These are phyloP conservation scores for Evernia prunastri DNA, from an alignment of 495 filamentous ascomycete genomes.

Conservation along the genomic window DNA sequence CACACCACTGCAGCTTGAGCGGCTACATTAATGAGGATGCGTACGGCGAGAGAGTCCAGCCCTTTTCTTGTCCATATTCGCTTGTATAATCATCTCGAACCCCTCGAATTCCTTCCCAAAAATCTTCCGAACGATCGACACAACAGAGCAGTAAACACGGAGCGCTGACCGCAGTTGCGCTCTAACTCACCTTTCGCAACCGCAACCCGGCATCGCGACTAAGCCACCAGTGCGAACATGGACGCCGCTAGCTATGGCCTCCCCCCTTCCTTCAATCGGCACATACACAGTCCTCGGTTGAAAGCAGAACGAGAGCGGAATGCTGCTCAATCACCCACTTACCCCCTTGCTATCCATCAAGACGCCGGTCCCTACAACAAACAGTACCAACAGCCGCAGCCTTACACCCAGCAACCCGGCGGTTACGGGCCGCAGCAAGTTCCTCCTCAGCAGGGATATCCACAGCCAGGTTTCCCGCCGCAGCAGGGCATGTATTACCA, in stretches of 20 bases:
- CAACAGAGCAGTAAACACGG: too few relatives aligned
- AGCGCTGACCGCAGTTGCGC: too few relatives aligned
- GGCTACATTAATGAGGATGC: neutral
- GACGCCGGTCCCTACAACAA: slow-evolving; percentile 15
- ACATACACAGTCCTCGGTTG: neutral
- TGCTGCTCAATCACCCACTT: slow-evolving; percentile 14
- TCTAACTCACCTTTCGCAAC: neutral
- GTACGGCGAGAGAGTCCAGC: too few relatives aligned
- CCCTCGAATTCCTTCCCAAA: neutral
- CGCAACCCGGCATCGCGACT: neutral
- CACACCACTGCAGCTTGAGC: slow-evolving; percentile 1
- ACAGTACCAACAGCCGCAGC: slow-evolving; percentile 5
- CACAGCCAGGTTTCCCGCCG: slow-evolving; percentile 5
- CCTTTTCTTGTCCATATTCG: too few relatives aligned
- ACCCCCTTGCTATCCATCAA: slow-evolving; percentile 22
- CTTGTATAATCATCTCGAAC: neutral
- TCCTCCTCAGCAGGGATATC: neutral
- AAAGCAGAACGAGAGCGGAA: neutral
- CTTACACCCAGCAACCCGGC: slow-evolving; percentile 13
- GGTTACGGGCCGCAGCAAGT: too few relatives aligned
- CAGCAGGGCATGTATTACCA: slow-evolving; percentile 26
- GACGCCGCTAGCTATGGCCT: neutral
- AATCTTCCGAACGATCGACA: neutral
- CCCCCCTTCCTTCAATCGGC: neutral
- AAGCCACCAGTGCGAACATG: neutral